Percentiles rank a stretch among this genome's conserved stretches.
These are phyloP conservation scores for Ogataea parapolymorpha DNA, from an alignment of 805 yeast species.

Conservation along the genomic window DNA sequence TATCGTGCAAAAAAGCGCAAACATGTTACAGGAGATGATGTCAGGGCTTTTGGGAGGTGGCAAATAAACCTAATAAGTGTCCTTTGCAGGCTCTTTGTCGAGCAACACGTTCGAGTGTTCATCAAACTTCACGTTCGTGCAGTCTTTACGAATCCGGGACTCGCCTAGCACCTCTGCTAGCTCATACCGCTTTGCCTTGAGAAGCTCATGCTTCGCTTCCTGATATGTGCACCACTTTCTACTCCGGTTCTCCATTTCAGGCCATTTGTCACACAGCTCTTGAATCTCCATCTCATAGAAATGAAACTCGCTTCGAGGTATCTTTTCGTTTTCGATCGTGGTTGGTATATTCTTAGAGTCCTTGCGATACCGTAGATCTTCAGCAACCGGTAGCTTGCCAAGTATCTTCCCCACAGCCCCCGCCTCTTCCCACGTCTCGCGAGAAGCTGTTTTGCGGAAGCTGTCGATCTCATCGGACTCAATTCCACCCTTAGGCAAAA, in stretches of 20 bases:
- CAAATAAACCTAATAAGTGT: conserved; percentile 23
- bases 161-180: conserved; percentile 58
- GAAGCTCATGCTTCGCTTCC: conserved; percentile 62
- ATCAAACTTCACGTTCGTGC: conserved; percentile 20
- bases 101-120: conserved; percentile 25
- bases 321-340: conserved; percentile 26
- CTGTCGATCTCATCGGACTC: conserved; percentile 71
- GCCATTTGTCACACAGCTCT: conserved; percentile 62
- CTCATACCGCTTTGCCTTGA: conserved; percentile 61
- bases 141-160: conserved; percentile 47
- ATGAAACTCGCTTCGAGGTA: conserved; percentile 82
- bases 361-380: conserved; percentile 43
- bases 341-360: conserved; percentile 18
- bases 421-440: conserved; percentile 99
- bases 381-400: conserved; percentile 57
- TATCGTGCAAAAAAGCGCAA: conserved; percentile 46
- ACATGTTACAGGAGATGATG: conserved; percentile 73
- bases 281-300: conserved; percentile 73
- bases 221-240: conserved; percentile 73
- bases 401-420: conserved; percentile 73
- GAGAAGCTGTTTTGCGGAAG: conserved; percentile 51
- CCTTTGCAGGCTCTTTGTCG: conserved; percentile 28
- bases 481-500: conserved; percentile 94
- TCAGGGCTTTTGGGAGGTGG: conserved; percentile 55
- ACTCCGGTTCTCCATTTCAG: conserved; percentile 61